Evolutionary conservation across 108 stramenopile genomes (phyloP).

Genomic region (Schizochytrium sp.): DNA sequence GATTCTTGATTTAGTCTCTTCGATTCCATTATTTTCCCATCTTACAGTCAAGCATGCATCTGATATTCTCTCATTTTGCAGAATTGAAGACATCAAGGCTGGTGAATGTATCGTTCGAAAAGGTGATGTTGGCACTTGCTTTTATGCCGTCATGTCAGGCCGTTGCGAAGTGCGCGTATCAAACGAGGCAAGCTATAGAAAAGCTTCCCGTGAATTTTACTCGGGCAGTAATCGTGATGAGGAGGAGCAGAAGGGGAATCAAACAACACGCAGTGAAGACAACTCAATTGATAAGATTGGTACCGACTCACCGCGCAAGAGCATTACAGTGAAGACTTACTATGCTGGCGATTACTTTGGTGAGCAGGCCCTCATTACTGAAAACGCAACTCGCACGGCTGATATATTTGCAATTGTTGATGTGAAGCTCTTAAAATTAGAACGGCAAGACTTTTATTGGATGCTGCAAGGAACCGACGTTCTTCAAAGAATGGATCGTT

Average conservation of each 20-base stretch:
- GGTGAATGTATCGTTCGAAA: constrained; percentile 65
- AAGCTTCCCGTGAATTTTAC: not conserved
- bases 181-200: not conserved
- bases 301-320: not conserved
- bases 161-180: constrained; percentile 35
- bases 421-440: constrained; percentile 52
- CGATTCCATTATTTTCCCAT: constrained; percentile 64
- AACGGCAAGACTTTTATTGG: constrained; percentile 62
- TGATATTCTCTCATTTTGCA: constrained; percentile 67
- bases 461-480: constrained; percentile 63
- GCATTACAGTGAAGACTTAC: constrained; percentile 63
- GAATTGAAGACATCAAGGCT: constrained; percentile 50
- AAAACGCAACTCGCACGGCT: constrained; percentile 53
- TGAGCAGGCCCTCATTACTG: constrained; percentile 63
- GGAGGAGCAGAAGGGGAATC: not conserved
- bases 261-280: not conserved
- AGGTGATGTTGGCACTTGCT: constrained; percentile 46
- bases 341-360: constrained; percentile 66
- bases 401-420: constrained; percentile 62
- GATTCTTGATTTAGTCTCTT: constrained; percentile 66
- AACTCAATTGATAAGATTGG: not conserved
- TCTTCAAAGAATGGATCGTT: constrained; percentile 38
- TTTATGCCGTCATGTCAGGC: constrained; percentile 60
- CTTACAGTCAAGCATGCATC: constrained; percentile 69
- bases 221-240: constrained; percentile 54